A percentile compares a stretch with the other conserved stretches of the same genome.
These are phyloP conservation scores for Eucalyptus viminalis DNA, from an alignment of 345 rosid genomes.

Conservation along the genomic window DNA sequence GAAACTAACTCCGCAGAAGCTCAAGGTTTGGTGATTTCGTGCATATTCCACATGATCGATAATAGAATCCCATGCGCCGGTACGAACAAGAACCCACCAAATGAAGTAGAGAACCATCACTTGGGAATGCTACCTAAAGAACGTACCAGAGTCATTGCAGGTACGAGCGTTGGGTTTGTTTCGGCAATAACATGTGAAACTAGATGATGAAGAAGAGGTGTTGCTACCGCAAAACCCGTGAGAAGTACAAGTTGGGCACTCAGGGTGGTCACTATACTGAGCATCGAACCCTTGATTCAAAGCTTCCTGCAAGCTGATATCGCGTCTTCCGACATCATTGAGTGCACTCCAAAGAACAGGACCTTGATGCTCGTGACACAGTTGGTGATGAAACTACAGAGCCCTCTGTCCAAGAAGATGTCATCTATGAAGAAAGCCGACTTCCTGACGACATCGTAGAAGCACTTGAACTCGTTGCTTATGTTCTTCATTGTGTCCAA, in stretches of 20 bases:
- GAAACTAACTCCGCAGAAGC: too few relatives aligned
- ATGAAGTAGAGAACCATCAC: too few relatives aligned
- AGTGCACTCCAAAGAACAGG: neutral
- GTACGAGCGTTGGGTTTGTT: too few relatives aligned
- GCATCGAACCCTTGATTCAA: slow-evolving; percentile 11
- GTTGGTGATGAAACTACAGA: neutral
- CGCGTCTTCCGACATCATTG: neutral
- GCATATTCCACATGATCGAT: too few relatives aligned
- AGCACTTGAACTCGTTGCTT: neutral
- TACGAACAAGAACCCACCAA: too few relatives aligned
- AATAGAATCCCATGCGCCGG: too few relatives aligned
- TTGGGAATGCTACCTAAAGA: too few relatives aligned
- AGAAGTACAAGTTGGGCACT: neutral
- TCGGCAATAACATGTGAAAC: too few relatives aligned
- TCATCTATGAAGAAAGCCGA: neutral
- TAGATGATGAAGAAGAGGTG: too few relatives aligned
- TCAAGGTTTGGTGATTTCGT: too few relatives aligned
- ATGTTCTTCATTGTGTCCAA: neutral
- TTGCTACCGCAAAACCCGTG: neutral
- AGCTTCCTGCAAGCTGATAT: neutral
- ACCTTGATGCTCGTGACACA: neutral
- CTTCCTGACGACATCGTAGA: accelerated
- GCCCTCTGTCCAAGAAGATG: neutral
- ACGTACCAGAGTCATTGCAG: too few relatives aligned
- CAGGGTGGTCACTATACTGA: neutral